Percentiles rank a stretch among this genome's conserved stretches.
Evolutionary conservation across 805 yeast genomes (phyloP).

Genomic region (Cyberlindnera xylosilytica): DNA sequence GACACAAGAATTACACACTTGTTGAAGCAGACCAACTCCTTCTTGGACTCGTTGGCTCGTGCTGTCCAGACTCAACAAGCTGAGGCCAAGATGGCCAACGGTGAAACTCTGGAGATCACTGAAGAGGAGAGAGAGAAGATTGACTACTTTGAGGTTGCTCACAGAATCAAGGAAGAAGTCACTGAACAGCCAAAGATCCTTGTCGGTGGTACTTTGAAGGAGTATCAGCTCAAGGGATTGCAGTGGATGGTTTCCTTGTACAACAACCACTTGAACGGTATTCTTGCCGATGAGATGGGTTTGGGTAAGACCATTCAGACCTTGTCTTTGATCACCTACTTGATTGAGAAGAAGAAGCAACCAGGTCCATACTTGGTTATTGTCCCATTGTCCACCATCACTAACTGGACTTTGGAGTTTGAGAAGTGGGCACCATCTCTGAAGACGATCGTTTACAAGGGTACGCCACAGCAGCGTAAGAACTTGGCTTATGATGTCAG

Average conservation of each 20-base stretch:
- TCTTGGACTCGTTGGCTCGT: conserved; percentile 73
- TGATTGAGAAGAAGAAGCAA: conserved; percentile 62
- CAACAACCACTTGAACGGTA: conserved; percentile 95
- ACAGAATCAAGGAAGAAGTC: conserved; percentile 64
- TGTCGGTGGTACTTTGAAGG: conserved; percentile 77
- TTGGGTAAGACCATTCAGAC: conserved; percentile 91
- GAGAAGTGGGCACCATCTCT: conserved; percentile 88
- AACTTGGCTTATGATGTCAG: conserved; percentile 60
- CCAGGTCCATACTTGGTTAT: conserved; percentile 73
- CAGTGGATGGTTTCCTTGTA: conserved; percentile 99
- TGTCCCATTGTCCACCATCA: conserved; percentile 79
- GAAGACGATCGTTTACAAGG: conserved; percentile 71
- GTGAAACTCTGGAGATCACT: conserved; percentile 33
- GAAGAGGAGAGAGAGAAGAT: conserved; percentile 55
- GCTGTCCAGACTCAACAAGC: conserved; percentile 77
- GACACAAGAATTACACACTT: conserved; percentile 85
- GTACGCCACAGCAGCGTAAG: conserved; percentile 71
- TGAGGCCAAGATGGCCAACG: conserved; percentile 35
- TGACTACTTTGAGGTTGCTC: conserved; percentile 83
- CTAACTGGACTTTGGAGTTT: conserved; percentile 83
- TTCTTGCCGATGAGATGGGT: conserved; percentile 99
- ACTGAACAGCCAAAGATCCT: conserved; percentile 63
- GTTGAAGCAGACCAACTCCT: conserved; percentile 75
- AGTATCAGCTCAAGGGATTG: conserved; percentile 85
- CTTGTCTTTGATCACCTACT: conserved; percentile 67